Percentiles rank a stretch among this genome's conserved stretches.
phyloP scores from a whole-genome alignment of 768 basidiomycete species.

The Pleurotus sapidus region DNA sequence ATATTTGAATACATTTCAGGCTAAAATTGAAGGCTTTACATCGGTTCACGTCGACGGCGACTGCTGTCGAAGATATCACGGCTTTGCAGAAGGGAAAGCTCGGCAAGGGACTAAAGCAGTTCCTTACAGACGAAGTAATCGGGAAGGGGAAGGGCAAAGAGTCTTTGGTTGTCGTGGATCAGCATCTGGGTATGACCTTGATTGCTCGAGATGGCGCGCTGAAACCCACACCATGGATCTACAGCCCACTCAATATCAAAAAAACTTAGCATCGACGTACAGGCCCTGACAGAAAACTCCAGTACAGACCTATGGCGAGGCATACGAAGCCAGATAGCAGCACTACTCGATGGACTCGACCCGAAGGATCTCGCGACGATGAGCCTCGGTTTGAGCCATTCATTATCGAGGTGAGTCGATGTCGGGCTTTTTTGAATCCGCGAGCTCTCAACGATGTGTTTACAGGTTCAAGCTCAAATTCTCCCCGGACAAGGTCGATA shows the following conservation, averaged over 20 bases:
- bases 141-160: constrained; percentile 93
- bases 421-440: background rate
- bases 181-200: constrained; percentile 71
- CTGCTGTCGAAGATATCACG: constrained; percentile 95
- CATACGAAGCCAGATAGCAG: constrained; percentile 84
- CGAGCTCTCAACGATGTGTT: background rate
- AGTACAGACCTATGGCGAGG: constrained; percentile 87
- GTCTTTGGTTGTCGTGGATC: constrained; percentile 79
- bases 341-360: constrained; percentile 86
- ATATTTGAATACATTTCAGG: constrained; percentile 34
- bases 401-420: constrained; percentile 75
- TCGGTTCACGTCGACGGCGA: constrained; percentile 94
- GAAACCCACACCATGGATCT: constrained; percentile 1
- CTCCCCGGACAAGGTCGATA: constrained; percentile 99
- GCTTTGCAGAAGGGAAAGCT: constrained; percentile 91
- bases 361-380: constrained; percentile 95
- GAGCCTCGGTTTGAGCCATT: constrained; percentile 97
- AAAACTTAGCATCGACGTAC: constrained; percentile 89
- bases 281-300: constrained; percentile 49
- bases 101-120: constrained; percentile 90
- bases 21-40: constrained; percentile 94
- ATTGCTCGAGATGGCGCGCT: background rate
- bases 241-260: constrained; percentile 63
- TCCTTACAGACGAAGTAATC: constrained; percentile 81
- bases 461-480: constrained; percentile 97